Evolutionary conservation across 2,329 filamentous ascomycete genomes (phyloP).

Genomic region (Metarhizium robertsii): DNA sequence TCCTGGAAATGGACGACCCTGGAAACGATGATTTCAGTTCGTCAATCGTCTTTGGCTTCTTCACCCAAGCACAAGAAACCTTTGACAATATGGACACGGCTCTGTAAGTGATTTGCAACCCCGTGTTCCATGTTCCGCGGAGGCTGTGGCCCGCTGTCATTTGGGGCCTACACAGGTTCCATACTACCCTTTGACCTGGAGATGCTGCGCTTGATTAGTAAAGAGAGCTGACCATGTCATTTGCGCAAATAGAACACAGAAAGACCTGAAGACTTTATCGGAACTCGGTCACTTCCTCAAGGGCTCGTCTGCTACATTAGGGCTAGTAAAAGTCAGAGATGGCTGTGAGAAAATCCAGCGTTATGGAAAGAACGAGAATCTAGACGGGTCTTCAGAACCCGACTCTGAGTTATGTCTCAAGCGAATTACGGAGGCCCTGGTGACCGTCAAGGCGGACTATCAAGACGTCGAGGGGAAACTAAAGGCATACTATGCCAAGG

Average conservation of each 20-base stretch:
- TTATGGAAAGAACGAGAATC: conserved; percentile 74
- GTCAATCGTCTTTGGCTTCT: conserved; percentile 85
- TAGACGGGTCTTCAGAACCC: conserved; percentile 58
- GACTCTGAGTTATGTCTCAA: conserved; percentile 60
- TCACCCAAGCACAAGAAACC: conserved; percentile 80
- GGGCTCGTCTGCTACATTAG: conserved; percentile 90
- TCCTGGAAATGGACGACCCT: conserved; percentile 96
- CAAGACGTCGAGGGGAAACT: conserved; percentile 61
- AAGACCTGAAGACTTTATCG: conserved; percentile 67
- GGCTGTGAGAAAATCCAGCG: conserved; percentile 96
- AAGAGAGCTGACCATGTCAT: background rate
- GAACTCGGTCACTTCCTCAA: conserved; percentile 92
- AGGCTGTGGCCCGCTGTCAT: background rate
- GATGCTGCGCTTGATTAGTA: no score
- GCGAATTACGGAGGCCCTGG: conserved; percentile 61
- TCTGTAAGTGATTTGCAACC: conserved; percentile 53
- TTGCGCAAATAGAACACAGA: conserved; percentile 41
- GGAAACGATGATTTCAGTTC: conserved; percentile 79
- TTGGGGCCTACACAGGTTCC: background rate
- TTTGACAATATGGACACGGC: conserved; percentile 75
- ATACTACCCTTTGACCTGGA: background rate
- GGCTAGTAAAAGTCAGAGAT: conserved; percentile 82
- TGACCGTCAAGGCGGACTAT: conserved; percentile 68
- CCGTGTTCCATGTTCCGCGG: background rate
- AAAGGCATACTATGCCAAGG: conserved; percentile 49